Evolutionary conservation across 2,329 filamentous ascomycete genomes (phyloP).

Genomic region (Pseudocercospora musae): DNA sequence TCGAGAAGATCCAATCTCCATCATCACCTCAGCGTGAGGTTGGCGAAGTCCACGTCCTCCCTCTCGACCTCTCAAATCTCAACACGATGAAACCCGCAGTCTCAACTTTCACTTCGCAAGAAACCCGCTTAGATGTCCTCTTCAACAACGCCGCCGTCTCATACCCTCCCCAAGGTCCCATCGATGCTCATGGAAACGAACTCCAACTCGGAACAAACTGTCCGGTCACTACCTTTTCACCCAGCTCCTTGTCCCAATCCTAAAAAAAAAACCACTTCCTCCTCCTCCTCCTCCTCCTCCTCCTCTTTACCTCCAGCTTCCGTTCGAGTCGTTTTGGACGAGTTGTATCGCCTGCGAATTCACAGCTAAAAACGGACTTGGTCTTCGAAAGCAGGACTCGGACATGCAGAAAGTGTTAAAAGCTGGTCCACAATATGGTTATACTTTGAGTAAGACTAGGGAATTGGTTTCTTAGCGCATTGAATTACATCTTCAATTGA

Average conservation of each 20-base stretch:
- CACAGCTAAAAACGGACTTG: not conserved
- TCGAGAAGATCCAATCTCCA: slow-evolving; percentile 42
- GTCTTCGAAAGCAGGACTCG: not conserved
- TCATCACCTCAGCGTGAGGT: too few relatives aligned
- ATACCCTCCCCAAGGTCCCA: slow-evolving; percentile 36
- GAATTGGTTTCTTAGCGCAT: not conserved
- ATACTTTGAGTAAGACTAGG: not conserved
- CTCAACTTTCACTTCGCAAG: slow-evolving; percentile 33
- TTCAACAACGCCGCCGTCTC: slow-evolving; percentile 20
- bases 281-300: too few relatives aligned
- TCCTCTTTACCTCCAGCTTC: not conserved
- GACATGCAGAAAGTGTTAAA: not conserved
- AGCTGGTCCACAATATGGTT: not conserved
- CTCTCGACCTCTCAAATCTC: slow-evolving; percentile 42
- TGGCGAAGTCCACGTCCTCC: slow-evolving; percentile 47
- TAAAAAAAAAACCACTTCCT: too few relatives aligned
- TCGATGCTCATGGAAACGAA: slow-evolving; percentile 34
- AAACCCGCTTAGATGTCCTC: slow-evolving; percentile 25
- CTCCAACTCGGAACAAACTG: slow-evolving; percentile 36
- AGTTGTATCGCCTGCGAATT: not conserved
- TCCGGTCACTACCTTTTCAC: slow-evolving; percentile 34
- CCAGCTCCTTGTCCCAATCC: slow-evolving; percentile 26
- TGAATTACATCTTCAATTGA: not conserved
- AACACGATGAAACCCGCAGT: slow-evolving; percentile 33
- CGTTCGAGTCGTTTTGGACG: not conserved